These are phyloP conservation scores for Fomitopsis pinicola DNA, from an alignment of 1,284 basidiomycete genomes.

Conservation along the genomic window DNA sequence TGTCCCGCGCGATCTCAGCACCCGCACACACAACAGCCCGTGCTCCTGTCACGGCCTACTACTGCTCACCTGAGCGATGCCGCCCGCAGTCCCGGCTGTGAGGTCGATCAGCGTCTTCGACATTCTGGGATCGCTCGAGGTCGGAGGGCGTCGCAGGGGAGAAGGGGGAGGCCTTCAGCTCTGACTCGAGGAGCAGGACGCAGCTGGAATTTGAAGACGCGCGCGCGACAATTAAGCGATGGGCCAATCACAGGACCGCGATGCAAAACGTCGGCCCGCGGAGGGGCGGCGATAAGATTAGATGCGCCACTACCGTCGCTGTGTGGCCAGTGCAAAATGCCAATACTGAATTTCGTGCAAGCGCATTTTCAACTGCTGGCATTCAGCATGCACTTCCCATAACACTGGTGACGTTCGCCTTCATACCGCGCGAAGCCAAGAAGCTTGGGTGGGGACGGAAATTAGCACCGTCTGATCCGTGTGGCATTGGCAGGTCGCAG, in stretches of 20 bases:
- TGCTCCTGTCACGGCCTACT: conserved; percentile 3
- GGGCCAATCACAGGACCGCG: conserved; percentile 18
- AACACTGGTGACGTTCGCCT: too few relatives aligned
- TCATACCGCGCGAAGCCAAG: too few relatives aligned
- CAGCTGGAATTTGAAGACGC: not conserved
- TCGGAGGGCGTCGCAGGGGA: not conserved
- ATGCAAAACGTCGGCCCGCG: conserved; percentile 9
- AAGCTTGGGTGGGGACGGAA: too few relatives aligned
- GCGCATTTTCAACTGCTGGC: too few relatives aligned
- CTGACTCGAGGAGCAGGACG: not conserved
- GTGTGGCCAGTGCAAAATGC: not conserved
- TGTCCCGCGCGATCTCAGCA: conserved; percentile 23
- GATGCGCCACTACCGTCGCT: not conserved
- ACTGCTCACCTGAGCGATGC: conserved; percentile 76
- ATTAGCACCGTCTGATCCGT: too few relatives aligned
- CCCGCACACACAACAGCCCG: not conserved
- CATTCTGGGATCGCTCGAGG: conserved; percentile 29
- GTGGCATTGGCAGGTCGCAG: too few relatives aligned
- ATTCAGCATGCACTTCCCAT: too few relatives aligned
- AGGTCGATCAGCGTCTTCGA: conserved; percentile 70
- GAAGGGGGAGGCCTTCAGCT: not conserved
- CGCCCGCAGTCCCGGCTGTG: conserved; percentile 82
- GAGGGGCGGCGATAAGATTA: conserved; percentile 11
- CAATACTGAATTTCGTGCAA: too few relatives aligned
- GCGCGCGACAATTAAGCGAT: conserved; percentile 4